A percentile compares a stretch with the other conserved stretches of the same genome.
Conservation (phyloP, 768 basidiomycete species). For the Boletus sp. region DNA sequence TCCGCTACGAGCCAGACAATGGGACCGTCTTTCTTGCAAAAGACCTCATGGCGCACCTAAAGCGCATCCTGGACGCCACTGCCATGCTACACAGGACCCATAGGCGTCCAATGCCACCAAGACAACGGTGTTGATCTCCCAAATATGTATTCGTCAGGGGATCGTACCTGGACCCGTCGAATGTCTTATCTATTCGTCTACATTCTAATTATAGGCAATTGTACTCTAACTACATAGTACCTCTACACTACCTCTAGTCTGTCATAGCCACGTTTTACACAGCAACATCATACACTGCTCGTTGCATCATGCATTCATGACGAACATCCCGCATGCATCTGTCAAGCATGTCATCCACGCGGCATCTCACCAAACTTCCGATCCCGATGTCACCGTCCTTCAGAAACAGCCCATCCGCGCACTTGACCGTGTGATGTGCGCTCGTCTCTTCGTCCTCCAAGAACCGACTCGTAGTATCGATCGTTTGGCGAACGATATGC, state of each 20-base stretch:
- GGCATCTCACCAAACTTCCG: constrained; percentile 8
- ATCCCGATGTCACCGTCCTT: constrained; percentile 6
- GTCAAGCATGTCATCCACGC: not conserved
- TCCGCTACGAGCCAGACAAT: constrained; percentile 57
- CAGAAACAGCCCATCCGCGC: constrained; percentile 1
- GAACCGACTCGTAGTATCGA: constrained; percentile 22
- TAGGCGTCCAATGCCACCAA: constrained; percentile 4
- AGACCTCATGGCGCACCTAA: constrained; percentile 33
- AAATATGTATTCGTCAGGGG: not conserved
- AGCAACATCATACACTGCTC: not conserved
- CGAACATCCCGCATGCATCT: not conserved
- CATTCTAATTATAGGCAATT: constrained; percentile 6
- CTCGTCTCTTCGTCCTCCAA: constrained; percentile 6
- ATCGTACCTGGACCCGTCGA: not conserved
- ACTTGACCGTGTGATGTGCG: not conserved
- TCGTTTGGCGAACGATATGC: constrained; percentile 17
- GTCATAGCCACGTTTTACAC: not conserved
- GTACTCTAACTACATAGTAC: constrained; percentile 18
- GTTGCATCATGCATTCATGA: not conserved
- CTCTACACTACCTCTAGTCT: not conserved
- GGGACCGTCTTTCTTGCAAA: constrained; percentile 60
- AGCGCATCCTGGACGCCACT: constrained; percentile 29
- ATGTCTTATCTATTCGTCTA: constrained; percentile 12
- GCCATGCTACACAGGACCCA: constrained; percentile 13
- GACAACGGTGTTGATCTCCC: constrained; percentile 9